A percentile compares a stretch with the other conserved stretches of the same genome.
These are phyloP conservation scores for Coniochaeta sp. DNA, from an alignment of 2,329 filamentous ascomycete species.

Conservation along the genomic window DNA sequence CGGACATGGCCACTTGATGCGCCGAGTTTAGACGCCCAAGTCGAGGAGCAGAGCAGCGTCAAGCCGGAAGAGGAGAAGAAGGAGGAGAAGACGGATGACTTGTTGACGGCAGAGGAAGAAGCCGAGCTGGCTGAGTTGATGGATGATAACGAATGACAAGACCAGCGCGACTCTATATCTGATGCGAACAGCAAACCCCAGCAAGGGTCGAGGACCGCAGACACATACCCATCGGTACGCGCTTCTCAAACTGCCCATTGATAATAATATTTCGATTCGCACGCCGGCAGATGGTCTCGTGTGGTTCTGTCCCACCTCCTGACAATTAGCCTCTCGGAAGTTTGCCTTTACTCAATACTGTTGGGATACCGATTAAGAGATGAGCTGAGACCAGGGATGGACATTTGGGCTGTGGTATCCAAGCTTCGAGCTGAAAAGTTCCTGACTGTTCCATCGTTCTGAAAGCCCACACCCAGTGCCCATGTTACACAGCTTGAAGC, in stretches of 20 bases:
- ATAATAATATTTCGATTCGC: background rate
- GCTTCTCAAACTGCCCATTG: background rate
- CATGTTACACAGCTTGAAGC: background rate
- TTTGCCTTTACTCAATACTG: background rate
- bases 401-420: background rate
- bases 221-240: background rate
- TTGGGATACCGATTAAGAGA: background rate
- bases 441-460: background rate
- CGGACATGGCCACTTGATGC: constrained; percentile 72
- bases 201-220: background rate
- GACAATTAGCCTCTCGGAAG: background rate
- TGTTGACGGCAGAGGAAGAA: constrained; percentile 85
- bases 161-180: background rate
- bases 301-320: background rate
- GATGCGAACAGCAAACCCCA: background rate
- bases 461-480: background rate
- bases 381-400: background rate
- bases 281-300: background rate
- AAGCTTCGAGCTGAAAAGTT: background rate
- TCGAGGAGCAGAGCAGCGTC: constrained; percentile 40
- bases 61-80: constrained; percentile 41
- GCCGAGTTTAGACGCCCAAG: constrained; percentile 43
- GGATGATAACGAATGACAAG: constrained; percentile 54
- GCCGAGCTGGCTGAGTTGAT: constrained; percentile 84
- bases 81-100: constrained; percentile 30